phyloP scores from a whole-genome alignment of 345 rosid genomes.

The Durio zibethinus region DNA sequence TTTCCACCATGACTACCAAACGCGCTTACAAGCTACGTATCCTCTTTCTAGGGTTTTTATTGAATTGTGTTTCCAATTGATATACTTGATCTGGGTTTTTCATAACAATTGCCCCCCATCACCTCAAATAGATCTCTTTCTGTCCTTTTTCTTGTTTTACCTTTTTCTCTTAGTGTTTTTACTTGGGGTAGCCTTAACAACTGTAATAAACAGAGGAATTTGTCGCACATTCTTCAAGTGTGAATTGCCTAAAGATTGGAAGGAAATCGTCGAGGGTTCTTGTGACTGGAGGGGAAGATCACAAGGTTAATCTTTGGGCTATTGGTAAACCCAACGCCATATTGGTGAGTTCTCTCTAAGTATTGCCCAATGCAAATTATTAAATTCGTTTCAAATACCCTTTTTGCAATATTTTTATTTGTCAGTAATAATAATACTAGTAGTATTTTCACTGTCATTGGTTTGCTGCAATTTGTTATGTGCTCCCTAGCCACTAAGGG shows the following conservation, averaged over 20 bases:
- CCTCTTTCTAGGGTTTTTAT: slow-evolving; percentile 35
- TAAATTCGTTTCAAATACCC: neutral
- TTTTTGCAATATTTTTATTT: neutral
- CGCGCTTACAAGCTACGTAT: slow-evolving; percentile 99
- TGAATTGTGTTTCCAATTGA: slow-evolving; percentile 13
- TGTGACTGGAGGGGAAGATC: slow-evolving; percentile 98
- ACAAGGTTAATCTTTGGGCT: slow-evolving; percentile 98
- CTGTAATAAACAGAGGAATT: slow-evolving; percentile 68
- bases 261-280: slow-evolving; percentile 94
- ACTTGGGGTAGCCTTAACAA: slow-evolving; percentile 41
- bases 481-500: neutral
- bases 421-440: neutral
- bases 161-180: neutral
- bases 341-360: slow-evolving; percentile 66
- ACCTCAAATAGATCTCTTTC: slow-evolving; percentile 6
- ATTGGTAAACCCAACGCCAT: slow-evolving; percentile 98
- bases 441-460: neutral
- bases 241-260: slow-evolving; percentile 94
- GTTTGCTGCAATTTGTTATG: neutral
- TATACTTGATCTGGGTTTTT: slow-evolving; percentile 28
- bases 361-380: neutral
- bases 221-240: slow-evolving; percentile 91
- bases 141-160: neutral
- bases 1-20: slow-evolving; percentile 77
- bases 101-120: neutral